Evolutionary conservation across 2,329 filamentous ascomycete species (phyloP).

Genomic region (Fonsecaea pugnacius): DNA sequence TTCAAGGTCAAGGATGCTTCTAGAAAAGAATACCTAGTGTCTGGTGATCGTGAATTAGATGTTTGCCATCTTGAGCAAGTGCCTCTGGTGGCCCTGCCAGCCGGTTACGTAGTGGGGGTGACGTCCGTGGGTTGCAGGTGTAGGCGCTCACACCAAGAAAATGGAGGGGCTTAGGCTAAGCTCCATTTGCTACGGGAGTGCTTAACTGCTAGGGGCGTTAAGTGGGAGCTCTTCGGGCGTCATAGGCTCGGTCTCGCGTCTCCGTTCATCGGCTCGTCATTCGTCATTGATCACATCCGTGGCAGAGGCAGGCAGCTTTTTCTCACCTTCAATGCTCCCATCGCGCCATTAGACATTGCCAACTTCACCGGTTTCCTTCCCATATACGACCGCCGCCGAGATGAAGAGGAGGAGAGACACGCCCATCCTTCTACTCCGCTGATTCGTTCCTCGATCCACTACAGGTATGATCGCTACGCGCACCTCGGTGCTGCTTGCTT

Average conservation of each 20-base stretch:
- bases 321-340: slow-evolving; percentile 11
- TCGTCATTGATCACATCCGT: slow-evolving; percentile 25
- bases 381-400: slow-evolving; percentile 13
- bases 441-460: slow-evolving; percentile 1
- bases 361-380: background rate
- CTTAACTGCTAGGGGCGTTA: background rate
- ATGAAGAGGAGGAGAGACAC: slow-evolving; percentile 25
- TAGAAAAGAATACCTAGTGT: slow-evolving; percentile 12
- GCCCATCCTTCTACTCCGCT: slow-evolving; percentile 10
- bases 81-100: background rate
- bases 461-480: slow-evolving; percentile 45
- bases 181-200: background rate
- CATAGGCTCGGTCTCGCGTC: slow-evolving; percentile 6
- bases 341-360: background rate
- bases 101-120: slow-evolving; percentile 9
- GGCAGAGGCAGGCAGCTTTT: slow-evolving; percentile 18
- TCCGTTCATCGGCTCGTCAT: slow-evolving; percentile 15
- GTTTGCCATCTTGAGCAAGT: slow-evolving; percentile 1
- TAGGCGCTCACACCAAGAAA: background rate
- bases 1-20: slow-evolving; percentile 13
- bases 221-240: slow-evolving; percentile 14
- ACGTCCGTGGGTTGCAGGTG: background rate
- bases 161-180: slow-evolving; percentile 1
- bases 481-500: slow-evolving; percentile 46
- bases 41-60: background rate